Base-by-base conservation (phyloP, 2,329 filamentous ascomycete genomes). In the Epichloe hybrida region DNA sequence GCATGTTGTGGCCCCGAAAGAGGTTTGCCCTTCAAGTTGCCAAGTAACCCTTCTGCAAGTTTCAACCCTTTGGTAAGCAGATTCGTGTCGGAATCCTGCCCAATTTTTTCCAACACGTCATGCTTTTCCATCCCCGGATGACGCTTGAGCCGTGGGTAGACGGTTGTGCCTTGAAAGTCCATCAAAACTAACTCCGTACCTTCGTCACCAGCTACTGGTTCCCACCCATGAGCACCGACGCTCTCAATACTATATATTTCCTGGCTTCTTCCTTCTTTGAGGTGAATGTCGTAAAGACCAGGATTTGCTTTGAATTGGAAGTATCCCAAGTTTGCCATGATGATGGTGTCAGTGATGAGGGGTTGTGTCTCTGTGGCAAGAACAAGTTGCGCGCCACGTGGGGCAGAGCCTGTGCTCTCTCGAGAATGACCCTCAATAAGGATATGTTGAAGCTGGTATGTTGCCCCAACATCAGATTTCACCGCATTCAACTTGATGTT, bases 281-380 rank as follows among this genome's bases (percentile, higher is more conserved):
- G 74, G 43, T 80, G 79, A 54, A 98, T 90, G 56, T 86, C 88
- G 76, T 93, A 98, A 62, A 88, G 81, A 12, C 93, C 93, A 0
- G 93, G 93, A 59, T 96, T 97, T 2, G 91, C 89, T 67, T 98
- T 98, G 77, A 98, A 98, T 61, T 98, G 93, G 72, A 98, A 97
- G 69, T 95, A 98, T 13, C 94, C 93, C 12, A 98, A 71, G 60
- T 98, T 98, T 48, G 91, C 86, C 93, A 98, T 98, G 68, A 98
- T 83, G 59, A 97, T 93, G 0, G 93, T 98, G 65, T 97, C 94
- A 2, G 87, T 87, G 55, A 89, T 81, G 60, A 91, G 82, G 12
- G 84, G 80, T 54, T 94, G 78, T 49, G 79, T 80, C 58, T 90
- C 85, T 0, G 91, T 97, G 8, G 83, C 84, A 4, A 98, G 75